These are phyloP conservation scores for Pezicula carpinea DNA, from an alignment of 2,329 filamentous ascomycete genomes.

Conservation along the genomic window DNA sequence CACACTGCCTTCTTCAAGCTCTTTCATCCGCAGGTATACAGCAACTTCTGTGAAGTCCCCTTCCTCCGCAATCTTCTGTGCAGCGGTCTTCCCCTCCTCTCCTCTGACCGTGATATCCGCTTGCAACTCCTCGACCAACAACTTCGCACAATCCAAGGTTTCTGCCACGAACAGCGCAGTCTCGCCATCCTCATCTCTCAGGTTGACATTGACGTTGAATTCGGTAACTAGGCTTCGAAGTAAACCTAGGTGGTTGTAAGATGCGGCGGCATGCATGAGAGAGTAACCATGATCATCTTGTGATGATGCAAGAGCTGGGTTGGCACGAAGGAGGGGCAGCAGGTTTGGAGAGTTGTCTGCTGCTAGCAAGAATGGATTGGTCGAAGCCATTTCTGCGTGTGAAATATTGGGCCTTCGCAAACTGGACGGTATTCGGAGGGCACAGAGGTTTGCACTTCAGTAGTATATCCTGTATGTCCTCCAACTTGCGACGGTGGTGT, in stretches of 20 bases:
- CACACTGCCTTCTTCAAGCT: conserved; percentile 27
- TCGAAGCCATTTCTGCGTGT: conserved; percentile 11
- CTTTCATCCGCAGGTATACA: conserved; percentile 55
- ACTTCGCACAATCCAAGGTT: conserved; percentile 69
- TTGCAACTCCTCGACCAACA: conserved; percentile 77
- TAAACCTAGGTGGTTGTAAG: conserved; percentile 82
- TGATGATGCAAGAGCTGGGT: conserved; percentile 69
- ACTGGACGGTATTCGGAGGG: background rate
- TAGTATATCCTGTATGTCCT: too few species aligned
- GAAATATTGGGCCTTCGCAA: background rate
- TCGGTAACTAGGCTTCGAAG: conserved; percentile 71
- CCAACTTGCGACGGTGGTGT: too few species aligned
- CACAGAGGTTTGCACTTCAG: too few species aligned
- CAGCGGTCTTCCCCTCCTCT: conserved; percentile 71
- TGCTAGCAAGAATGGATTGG: conserved; percentile 67
- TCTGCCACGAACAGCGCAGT: conserved; percentile 94
- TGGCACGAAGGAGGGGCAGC: conserved; percentile 66
- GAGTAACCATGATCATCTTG: conserved; percentile 95
- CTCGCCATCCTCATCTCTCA: conserved; percentile 87
- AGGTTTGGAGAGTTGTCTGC: conserved; percentile 76
- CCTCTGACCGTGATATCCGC: conserved; percentile 64
- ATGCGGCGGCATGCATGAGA: conserved; percentile 85
- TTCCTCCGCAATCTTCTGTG: conserved; percentile 74
- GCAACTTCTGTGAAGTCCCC: conserved; percentile 73
- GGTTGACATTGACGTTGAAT: conserved; percentile 72